Evolutionary conservation across 2,329 filamentous ascomycete species (phyloP), one percentile per base, ranked within the genome.

Genomic region (Cylindrodendrum hubeiense): DNA sequence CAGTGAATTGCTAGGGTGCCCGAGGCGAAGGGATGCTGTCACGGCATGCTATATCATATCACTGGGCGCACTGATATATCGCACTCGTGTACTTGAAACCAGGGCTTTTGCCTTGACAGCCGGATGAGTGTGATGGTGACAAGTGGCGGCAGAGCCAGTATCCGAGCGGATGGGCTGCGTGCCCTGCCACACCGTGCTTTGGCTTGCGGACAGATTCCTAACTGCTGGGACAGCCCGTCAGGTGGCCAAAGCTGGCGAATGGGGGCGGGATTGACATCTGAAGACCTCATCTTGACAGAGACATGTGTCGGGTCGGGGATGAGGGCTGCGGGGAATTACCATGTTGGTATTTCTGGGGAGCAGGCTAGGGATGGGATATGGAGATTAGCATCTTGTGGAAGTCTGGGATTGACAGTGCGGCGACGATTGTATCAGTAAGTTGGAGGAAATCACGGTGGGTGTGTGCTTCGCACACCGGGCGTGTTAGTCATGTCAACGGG

Each of bases 161-260:
- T 57, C 53, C 53, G 54, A 52, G 47, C 41, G 54, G 60, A 41
- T 43, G 60, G 47, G 39, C 37, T 49, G 47, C 37, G 54, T 53
- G 37, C 49, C 28, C 46, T 49, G 47, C 60, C 53, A 49, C 47
- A 49, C 39, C 41, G 54, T 58, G 33, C 47, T 26, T 24, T 22
- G 10, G 44, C 30, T 26, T 41, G 53, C n/a, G 15, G 19, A 22
- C 41, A 43, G 41, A 43, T 21, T 43, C 41, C 19, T 33, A 10
- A 8, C 26, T 33, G 13, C n/a, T 33, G 28, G 10, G 47, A 33
- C 30, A n/a, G n/a, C 22, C 13, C 22, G 41, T 22, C 43, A 30
- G 53, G 34, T 41, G 49, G 30, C 39, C 41, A 49, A 49, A 47
- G 60, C 60, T 53, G 54, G 55, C 49, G 41, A 58, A 58, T 43